Evolutionary conservation across 2,329 filamentous ascomycete genomes (phyloP).

Genomic region (Colletotrichum salicis): DNA sequence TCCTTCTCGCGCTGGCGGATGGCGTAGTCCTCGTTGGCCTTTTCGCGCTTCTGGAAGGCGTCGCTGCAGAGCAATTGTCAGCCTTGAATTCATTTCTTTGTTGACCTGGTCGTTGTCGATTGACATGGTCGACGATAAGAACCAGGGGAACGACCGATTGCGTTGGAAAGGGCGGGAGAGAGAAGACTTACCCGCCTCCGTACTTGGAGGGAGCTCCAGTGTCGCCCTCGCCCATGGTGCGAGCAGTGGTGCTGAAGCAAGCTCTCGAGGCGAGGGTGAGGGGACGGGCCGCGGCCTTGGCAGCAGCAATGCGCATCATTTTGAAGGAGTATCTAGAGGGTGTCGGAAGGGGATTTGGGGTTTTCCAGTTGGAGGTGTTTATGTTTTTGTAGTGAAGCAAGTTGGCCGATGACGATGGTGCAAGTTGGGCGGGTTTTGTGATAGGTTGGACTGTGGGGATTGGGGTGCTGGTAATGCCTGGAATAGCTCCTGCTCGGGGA

Average conservation of each 20-base stretch:
- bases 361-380: conserved; percentile 23
- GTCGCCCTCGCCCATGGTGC: conserved; percentile 76
- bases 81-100: neutral
- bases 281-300: conserved; percentile 65
- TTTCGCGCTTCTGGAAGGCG: conserved; percentile 91
- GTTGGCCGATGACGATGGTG: conserved; percentile 32
- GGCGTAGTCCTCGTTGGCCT: conserved; percentile 84
- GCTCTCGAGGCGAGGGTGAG: conserved; percentile 60
- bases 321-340: conserved; percentile 38
- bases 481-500: conserved; percentile 17
- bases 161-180: neutral
- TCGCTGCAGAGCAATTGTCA: conserved; percentile 67
- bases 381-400: conserved; percentile 2
- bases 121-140: no score
- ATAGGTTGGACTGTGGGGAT: conserved; percentile 31
- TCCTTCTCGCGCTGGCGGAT: conserved; percentile 89
- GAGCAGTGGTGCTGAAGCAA: conserved; percentile 72
- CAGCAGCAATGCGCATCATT: conserved; percentile 76
- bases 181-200: conserved; percentile 64
- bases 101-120: neutral
- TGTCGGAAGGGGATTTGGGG: conserved; percentile 25
- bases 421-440: conserved; percentile 29
- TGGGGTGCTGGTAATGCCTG: conserved; percentile 4
- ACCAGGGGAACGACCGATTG: neutral
- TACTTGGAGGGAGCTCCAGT: conserved; percentile 69